Conservation (phyloP, 768 basidiomycete genomes). For the Pholiota molesta region DNA sequence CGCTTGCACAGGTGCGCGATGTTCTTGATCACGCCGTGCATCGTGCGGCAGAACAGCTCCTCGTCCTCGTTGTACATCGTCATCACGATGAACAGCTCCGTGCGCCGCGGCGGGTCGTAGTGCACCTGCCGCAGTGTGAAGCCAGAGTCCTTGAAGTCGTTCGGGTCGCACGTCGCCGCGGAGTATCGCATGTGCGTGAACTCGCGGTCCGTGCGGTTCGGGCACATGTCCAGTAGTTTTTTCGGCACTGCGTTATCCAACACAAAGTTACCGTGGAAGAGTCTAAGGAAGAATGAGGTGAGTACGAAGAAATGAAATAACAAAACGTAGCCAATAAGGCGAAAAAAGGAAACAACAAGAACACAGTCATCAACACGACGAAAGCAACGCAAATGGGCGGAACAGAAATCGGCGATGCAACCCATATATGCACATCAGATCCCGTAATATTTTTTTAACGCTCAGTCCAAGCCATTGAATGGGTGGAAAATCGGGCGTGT, state of each 20-base stretch:
- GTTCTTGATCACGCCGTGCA: constrained; percentile 97
- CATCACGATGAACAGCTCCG: constrained; percentile 96
- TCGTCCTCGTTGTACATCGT: constrained; percentile 99
- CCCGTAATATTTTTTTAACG: no score
- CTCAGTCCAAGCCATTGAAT: no score
- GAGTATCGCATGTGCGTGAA: constrained; percentile 97
- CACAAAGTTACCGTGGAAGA: constrained; percentile 94
- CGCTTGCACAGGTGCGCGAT: constrained; percentile 86
- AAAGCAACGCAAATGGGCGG: no score
- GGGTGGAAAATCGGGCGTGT: no score
- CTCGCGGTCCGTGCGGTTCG: constrained; percentile 78
- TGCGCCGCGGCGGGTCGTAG: constrained; percentile 88
- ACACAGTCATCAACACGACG: no score
- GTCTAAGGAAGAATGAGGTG: constrained; percentile 34
- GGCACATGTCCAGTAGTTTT: constrained; percentile 87
- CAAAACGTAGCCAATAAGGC: no score
- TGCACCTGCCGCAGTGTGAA: constrained; percentile 91
- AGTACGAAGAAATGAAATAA: no score
- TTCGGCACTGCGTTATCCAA: constrained; percentile 88
- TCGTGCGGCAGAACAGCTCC: constrained; percentile 86
- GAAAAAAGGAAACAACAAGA: no score
- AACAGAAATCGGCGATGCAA: no score
- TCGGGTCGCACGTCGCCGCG: constrained; percentile 95
- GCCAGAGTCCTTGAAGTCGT: constrained; percentile 79
- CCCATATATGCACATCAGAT: no score